A percentile compares a stretch with the other conserved stretches of the same genome.
These are phyloP conservation scores for Phytopythium aichiense DNA, from an alignment of 352 stramenopile species.

Conservation along the genomic window DNA sequence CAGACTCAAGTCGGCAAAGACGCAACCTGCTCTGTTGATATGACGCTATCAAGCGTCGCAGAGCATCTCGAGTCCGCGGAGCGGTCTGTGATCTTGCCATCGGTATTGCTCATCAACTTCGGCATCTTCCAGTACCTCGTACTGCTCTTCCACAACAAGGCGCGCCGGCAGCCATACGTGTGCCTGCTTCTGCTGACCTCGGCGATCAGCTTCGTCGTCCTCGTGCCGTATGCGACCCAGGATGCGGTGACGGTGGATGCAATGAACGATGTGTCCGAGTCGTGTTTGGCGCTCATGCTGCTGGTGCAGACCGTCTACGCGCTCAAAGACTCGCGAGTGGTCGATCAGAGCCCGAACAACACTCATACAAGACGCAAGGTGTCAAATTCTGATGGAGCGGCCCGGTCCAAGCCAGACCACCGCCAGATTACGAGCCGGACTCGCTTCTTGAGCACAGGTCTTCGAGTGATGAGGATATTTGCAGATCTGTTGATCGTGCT, in stretches of 20 bases:
- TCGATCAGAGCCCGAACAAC: neutral
- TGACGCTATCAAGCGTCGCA: no score
- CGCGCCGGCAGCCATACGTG: constrained; percentile 15
- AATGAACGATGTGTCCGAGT: constrained; percentile 32
- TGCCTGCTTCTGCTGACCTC: constrained; percentile 14
- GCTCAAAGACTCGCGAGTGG: neutral
- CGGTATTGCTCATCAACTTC: constrained; percentile 24
- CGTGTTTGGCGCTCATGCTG: constrained; percentile 22
- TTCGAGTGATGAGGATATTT: constrained; percentile 7
- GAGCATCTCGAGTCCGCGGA: neutral
- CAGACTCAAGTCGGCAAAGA: no score
- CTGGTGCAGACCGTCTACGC: constrained; percentile 22
- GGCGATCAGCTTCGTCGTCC: constrained; percentile 8
- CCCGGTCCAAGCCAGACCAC: neutral
- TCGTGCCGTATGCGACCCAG: constrained; percentile 19
- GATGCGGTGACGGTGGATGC: constrained; percentile 1
- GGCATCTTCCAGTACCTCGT: constrained; percentile 31
- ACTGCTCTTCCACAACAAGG: constrained; percentile 21
- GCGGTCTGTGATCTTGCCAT: constrained; percentile 15
- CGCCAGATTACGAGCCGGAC: neutral
- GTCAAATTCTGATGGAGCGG: no score
- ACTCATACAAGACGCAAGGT: neutral
- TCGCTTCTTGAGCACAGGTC: neutral
- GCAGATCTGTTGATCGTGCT: constrained; percentile 25
- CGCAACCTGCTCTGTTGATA: no score